Evolutionary conservation across 225 moss, liverwort and hornwort genomes (phyloP), one percentile per base, ranked within the genome.

Genomic region (Climacium dendroides): DNA sequence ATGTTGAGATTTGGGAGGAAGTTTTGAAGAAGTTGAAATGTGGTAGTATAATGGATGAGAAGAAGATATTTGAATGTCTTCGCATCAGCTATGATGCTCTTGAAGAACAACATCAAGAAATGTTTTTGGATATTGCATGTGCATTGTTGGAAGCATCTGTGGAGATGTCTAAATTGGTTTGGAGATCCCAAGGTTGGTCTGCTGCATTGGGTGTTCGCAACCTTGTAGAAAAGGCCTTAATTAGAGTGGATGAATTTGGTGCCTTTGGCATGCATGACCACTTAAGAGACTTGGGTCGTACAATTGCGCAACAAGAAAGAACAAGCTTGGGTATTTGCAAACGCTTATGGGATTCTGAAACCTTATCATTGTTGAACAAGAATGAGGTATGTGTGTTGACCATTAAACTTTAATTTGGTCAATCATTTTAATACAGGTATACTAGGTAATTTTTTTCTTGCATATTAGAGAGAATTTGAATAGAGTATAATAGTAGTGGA

Each of bases 161-260:
- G 0, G 69, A 70, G 8, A 24, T 70, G 69, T 23, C 39, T 25
- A 70, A 70, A 41, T 5, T 70, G 39, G 15, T 70, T 41, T 70
- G 39, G 69, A 70, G 4, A 39, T 39, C 14, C 3, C 69, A 70
- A 70, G 69, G 41, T 41, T 70, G 39, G 69, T 41, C 1, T 70
- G 8, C 0, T 25, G 3, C 8, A 5, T 3, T 0, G 8, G 39
- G 69, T 8, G 15, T 70, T 0, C 39, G 25, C 0, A 70, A 0
- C 25, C 69, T 70, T 70, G 25, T 70, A 0, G 41, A 70, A 2
- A 70, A 25, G 15, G 69, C 69, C 0, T 70, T 70, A 24, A 41
- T 70, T 70, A 41, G 14, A 39, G 41, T 70, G 5, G 41, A 39
- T 37, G 12, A 13, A 5, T 0, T 0, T 9, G 43, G 43, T 15